These are phyloP conservation scores for Lodderomyces pseudojiufengensis DNA, from an alignment of 1,139 yeast species.

Conservation along the genomic window DNA sequence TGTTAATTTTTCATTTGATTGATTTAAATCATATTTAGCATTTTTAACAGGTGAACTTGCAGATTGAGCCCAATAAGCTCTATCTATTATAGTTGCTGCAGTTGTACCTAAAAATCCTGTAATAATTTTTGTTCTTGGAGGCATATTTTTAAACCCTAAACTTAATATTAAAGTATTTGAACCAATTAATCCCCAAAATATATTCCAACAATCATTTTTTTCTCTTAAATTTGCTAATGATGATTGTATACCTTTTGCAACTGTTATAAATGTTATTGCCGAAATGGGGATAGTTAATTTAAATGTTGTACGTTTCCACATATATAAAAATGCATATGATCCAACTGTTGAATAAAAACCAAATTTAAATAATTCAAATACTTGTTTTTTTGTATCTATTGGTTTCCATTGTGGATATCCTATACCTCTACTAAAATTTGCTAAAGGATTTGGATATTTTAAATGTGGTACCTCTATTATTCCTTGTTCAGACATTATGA, in stretches of 20 bases:
- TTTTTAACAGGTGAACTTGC: constrained; percentile 39
- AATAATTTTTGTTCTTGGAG: constrained; percentile 40
- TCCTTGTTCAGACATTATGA: constrained; percentile 12
- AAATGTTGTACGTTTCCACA: constrained; percentile 47
- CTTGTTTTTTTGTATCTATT: constrained; percentile 41
- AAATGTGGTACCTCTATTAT: constrained; percentile 8
- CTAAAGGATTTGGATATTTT: constrained; percentile 44
- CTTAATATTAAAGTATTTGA: constrained; percentile 43
- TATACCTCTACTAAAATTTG: constrained; percentile 34
- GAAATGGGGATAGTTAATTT: constrained; percentile 41
- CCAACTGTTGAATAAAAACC: constrained; percentile 46
- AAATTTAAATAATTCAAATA: constrained; percentile 37
- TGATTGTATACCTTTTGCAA: constrained; percentile 29
- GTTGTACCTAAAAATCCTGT: constrained; percentile 42
- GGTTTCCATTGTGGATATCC: constrained; percentile 48
- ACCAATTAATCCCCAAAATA: constrained; percentile 42
- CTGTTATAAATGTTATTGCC: constrained; percentile 41
- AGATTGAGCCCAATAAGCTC: constrained; percentile 43
- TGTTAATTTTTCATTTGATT: constrained; percentile 31
- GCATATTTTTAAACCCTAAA: constrained; percentile 42
- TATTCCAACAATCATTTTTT: constrained; percentile 49
- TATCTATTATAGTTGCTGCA: constrained; percentile 38
- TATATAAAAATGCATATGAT: constrained; percentile 47
- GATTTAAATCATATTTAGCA: constrained; percentile 33
- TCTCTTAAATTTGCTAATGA: constrained; percentile 44